Percentiles rank a stretch among this genome's conserved stretches.
Evolutionary conservation across 73 alveolate genomes (phyloP).

Genomic region (Diophrys sp.): DNA sequence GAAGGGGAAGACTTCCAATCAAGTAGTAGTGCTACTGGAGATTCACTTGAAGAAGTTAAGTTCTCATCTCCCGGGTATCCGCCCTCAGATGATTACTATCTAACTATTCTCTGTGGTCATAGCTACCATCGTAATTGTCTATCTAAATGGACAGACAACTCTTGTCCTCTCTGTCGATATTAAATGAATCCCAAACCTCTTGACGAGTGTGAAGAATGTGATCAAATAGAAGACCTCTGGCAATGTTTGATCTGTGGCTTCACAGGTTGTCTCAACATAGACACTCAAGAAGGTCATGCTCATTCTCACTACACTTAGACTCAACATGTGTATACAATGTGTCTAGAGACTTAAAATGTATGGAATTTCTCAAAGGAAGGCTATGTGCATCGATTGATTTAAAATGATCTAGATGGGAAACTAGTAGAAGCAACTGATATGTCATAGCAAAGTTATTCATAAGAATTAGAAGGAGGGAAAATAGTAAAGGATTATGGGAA

Average conservation of each 20-base stretch:
- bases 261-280: not conserved
- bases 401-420: not conserved
- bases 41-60: not conserved
- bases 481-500: not conserved
- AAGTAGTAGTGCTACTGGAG: too few relatives aligned
- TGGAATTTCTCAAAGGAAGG: not conserved
- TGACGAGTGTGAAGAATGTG: not conserved
- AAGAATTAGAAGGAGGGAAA: not conserved
- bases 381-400: not conserved
- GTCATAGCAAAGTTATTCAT: not conserved
- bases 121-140: not conserved
- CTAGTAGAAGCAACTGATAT: not conserved
- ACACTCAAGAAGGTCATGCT: not conserved
- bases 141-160: not conserved
- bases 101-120: not conserved
- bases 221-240: not conserved
- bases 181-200: not conserved
- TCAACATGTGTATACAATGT: not conserved
- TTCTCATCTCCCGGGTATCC: too few relatives aligned
- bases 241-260: not conserved
- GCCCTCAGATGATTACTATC: not conserved
- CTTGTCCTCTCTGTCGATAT: not conserved
- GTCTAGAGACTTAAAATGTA: not conserved
- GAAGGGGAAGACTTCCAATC: too few relatives aligned
- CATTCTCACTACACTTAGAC: not conserved